phyloP scores from a whole-genome alignment of 2,329 filamentous ascomycete genomes.

The Talaromyces piceae region DNA sequence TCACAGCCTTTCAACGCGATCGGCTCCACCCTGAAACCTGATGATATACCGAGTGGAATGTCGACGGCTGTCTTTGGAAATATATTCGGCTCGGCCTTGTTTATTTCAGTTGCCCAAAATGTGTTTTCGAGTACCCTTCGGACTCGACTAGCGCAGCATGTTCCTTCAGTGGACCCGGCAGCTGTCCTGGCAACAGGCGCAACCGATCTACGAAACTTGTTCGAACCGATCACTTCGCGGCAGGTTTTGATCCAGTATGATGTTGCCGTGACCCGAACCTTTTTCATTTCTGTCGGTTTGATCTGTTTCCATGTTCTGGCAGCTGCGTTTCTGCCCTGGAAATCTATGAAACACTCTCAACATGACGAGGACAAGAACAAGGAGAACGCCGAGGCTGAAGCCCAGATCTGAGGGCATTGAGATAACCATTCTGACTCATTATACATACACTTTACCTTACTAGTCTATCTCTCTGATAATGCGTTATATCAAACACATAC shows the following conservation, averaged over 20 bases:
- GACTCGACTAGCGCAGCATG: background rate
- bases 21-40: background rate
- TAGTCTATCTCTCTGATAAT: too few relatives aligned
- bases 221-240: background rate
- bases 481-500: too few relatives aligned
- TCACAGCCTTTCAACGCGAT: background rate
- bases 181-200: background rate
- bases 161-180: background rate
- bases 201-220: background rate
- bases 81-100: conserved; percentile 30
- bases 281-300: background rate
- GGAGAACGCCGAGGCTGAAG: too few relatives aligned
- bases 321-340: background rate
- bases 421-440: too few relatives aligned
- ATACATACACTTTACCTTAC: too few relatives aligned
- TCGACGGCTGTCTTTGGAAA: conserved; percentile 23
- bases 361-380: too few relatives aligned
- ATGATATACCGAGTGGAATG: background rate
- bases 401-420: too few relatives aligned
- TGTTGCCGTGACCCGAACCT: background rate
- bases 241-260: background rate
- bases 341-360: too few relatives aligned
- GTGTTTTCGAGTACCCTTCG: conserved; percentile 28
- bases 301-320: background rate
- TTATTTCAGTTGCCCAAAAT: conserved; percentile 30